Conservation (phyloP, 2,329 filamentous ascomycete species). For the Coleophoma eucalyptorum region DNA sequence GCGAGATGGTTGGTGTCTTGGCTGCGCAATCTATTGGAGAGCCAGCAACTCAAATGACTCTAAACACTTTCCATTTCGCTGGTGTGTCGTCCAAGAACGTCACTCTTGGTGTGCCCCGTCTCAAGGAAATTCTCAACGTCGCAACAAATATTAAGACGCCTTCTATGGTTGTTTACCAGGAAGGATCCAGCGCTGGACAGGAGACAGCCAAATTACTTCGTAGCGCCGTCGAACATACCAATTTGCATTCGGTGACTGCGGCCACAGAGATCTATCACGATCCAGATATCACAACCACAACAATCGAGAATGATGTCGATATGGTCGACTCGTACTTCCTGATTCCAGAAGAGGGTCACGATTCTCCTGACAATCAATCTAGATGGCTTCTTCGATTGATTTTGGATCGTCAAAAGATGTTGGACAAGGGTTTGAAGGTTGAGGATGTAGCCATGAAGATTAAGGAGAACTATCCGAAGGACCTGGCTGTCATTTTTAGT, state of each 20-base stretch:
- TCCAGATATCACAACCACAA: constrained; percentile 80
- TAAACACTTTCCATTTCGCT: constrained; percentile 99
- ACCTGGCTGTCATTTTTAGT: constrained; percentile 91
- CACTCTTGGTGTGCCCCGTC: constrained; percentile 94
- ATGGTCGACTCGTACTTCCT: constrained; percentile 98
- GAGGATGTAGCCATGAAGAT: constrained; percentile 87
- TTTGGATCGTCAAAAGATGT: constrained; percentile 87
- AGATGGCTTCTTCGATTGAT: constrained; percentile 94
- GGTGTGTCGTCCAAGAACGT: constrained; percentile 99
- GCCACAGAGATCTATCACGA: constrained; percentile 97
- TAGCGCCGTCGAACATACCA: constrained; percentile 91
- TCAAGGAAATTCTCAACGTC: constrained; percentile 98
- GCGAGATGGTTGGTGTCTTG: constrained; percentile 98
- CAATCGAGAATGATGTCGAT: constrained; percentile 82
- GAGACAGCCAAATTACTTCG: constrained; percentile 82
- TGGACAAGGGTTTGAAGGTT: constrained; percentile 90
- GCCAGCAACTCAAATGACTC: constrained; percentile 97
- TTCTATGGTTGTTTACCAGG: constrained; percentile 89
- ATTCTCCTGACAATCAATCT: constrained; percentile 70
- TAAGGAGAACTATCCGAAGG: constrained; percentile 80
- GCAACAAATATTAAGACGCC: constrained; percentile 98
- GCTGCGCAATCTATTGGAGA: constrained; percentile 98
- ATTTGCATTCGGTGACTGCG: constrained; percentile 83
- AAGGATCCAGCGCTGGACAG: constrained; percentile 56
- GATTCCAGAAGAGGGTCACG: constrained; percentile 73